Base-by-base conservation (phyloP, 805 yeast genomes). In the Kodamaea kakaduensis region DNA sequence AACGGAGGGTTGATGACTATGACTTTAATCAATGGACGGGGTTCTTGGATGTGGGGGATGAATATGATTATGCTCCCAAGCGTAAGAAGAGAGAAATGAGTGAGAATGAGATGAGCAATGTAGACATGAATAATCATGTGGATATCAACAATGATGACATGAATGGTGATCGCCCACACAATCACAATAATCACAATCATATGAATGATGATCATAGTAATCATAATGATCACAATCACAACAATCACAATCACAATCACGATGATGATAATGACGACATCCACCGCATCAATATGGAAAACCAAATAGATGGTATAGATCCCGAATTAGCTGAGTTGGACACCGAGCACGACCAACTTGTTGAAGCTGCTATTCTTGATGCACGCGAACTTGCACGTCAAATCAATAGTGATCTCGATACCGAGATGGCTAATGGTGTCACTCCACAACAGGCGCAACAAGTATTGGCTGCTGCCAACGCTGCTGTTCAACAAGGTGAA, bases 301-400 rank as follows among this genome's bases (percentile, higher is more conserved):
- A n/a, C n/a, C n/a, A n/a, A n/a, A n/a, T n/a, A n/a, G n/a, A n/a
- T 15, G 67, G 56, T 4, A 60, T 62, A 23, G 70, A 64, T 37
- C 67, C 69, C 3, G 72, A 65, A 28, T 50, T 64, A 18, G 59
- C 61, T 4, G 61, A 52, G 2, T 47, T 65, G 34, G 62, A 58
- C 25, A 44, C 72, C 12, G 80, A 76, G 26, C 83, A 78, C 46
- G 83, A 77, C 38, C 81, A 73, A 44, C 60, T 81, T 37, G 87
- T 80, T 8, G 77, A 80, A 40, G 85, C 81, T 31, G 85, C 84
- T 1, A 77, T 82, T 30, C 63, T 78, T 43, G 84, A 81, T 47
- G 84, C 86, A 0, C 68, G 81, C 34, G 77, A 79, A 26, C 64
- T 81, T 38, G 80, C 81, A 14, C 67, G 64, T 43, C 66, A 61